Evolutionary conservation across 306 rosid species (phyloP).

Genomic region (Arachis stenosperma): DNA sequence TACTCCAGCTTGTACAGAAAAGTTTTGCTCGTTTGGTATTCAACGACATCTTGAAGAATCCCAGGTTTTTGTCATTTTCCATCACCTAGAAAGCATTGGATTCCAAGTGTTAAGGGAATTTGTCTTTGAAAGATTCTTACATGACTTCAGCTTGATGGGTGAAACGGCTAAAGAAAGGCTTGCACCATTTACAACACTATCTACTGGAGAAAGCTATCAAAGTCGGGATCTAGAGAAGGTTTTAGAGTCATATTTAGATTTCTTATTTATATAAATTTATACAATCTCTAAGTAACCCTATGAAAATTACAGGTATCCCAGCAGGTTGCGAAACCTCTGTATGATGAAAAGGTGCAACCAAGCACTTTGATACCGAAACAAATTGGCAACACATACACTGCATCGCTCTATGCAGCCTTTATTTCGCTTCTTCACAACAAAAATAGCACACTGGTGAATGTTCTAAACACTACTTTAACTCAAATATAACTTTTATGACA

Average conservation of each 20-base stretch:
- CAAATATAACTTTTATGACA: conserved; percentile 17
- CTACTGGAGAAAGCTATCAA: conserved; percentile 75
- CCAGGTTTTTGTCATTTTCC: conserved; percentile 54
- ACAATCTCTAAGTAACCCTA: too few relatives aligned
- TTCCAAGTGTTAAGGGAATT: conserved; percentile 6
- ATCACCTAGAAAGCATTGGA: conserved; percentile 10
- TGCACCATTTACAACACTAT: conserved; percentile 59
- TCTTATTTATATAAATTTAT: conserved; percentile 10
- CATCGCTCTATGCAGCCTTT: conserved; percentile 85
- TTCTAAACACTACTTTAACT: conserved; percentile 9
- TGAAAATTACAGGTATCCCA: conserved; percentile 61
- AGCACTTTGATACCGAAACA: conserved; percentile 82
- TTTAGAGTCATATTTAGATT: conserved; percentile 8
- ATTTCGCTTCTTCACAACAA: conserved; percentile 77
- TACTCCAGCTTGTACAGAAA: conserved; percentile 85
- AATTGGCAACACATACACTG: conserved; percentile 94
- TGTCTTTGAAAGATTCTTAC: conserved; percentile 32
- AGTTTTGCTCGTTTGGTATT: conserved; percentile 85
- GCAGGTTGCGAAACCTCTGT: conserved; percentile 76
- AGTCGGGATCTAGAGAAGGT: conserved; percentile 90
- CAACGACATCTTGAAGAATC: conserved; percentile 65
- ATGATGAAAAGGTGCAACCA: conserved; percentile 79
- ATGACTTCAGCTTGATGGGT: conserved; percentile 59
- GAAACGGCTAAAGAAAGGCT: conserved; percentile 73
- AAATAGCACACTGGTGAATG: conserved; percentile 61